Base-by-base conservation (phyloP, 2,329 filamentous ascomycete species). In the Chrysosporium keratinophilum region DNA sequence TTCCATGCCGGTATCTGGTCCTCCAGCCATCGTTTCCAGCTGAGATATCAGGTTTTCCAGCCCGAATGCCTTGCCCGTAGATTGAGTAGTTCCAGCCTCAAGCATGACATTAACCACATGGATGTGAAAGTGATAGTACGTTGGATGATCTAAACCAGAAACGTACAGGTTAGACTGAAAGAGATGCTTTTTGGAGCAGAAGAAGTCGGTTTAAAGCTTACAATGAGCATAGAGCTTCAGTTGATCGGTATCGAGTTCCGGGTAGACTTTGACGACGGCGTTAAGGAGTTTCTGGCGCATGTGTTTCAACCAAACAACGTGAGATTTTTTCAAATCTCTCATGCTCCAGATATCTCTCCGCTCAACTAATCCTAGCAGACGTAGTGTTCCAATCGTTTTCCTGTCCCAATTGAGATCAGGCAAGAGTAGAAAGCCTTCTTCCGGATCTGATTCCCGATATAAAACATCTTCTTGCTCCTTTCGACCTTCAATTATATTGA, bases 401-500 rank as follows among this genome's bases (percentile, higher is more conserved):
- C 90, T 84, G 70, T 98, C 93, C 93, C 93, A 98, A 70, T 98
- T 97, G 62, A 95, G 73, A 70, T 95, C 90, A 4, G 88, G 89
- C 50, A 91, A 67, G 58, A 95, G 75, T 46, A 95, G 71, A 69
- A 95, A 95, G 0, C 87, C 89, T 3, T 84, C 55, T 72, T 79
- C 64, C 20, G 67, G 57, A 69, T 77, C 63, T 67, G 76, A 54
- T 58, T 76, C 67, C 49, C 90, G 82, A 69, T 84, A 87, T 57
- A 98, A 85, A 50, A 98, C 87, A 68, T 96, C 88, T 64, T 96
- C 88, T 55, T 87, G 88, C 76, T 98, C 93, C 15, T 83, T 88
- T 33, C 79, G 80, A 4, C 93, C 90, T 61, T 95, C 88, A 61
- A 98, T 82, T 65, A 98, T 96, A 72, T 98, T 98, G 71, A 85